Evolutionary conservation across 1,139 yeast species (phyloP).

Genomic region (Magnusiomyces sp.): DNA sequence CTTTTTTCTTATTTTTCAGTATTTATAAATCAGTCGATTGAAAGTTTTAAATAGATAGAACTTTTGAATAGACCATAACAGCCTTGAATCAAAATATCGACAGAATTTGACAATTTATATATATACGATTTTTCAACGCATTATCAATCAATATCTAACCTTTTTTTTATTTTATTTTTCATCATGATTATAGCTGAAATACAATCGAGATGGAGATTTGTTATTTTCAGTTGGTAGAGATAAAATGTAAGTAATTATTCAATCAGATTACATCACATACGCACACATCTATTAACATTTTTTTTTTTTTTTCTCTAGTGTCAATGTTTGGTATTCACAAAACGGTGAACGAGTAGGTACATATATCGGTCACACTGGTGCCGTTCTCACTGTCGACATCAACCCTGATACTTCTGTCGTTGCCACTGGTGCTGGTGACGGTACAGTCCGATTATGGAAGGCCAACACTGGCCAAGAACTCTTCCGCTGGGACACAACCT

Average conservation of each 20-base stretch:
- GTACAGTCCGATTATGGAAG: constrained; percentile 77
- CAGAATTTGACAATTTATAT: no score
- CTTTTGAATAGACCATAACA: no score
- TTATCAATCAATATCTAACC: no score
- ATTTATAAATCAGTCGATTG: background rate
- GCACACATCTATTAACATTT: background rate
- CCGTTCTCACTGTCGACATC: constrained; percentile 91
- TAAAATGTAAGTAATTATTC: constrained; percentile 35
- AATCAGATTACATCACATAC: background rate
- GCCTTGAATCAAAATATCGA: no score
- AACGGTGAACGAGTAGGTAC: constrained; percentile 98
- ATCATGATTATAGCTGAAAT: constrained; percentile 67
- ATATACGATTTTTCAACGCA: no score
- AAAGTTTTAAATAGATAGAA: background rate
- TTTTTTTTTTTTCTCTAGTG: constrained; percentile 19
- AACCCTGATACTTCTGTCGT: constrained; percentile 52
- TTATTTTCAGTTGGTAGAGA: constrained; percentile 91
- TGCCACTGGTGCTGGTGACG: constrained; percentile 89
- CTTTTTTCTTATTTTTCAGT: background rate
- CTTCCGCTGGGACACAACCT: constrained; percentile 63
- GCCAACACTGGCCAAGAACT: constrained; percentile 71
- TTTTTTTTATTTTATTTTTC: no score
- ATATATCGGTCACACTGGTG: constrained; percentile 82
- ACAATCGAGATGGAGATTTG: constrained; percentile 91
- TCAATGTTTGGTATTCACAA: constrained; percentile 75